Base-by-base conservation (phyloP, 768 basidiomycete species). In the Pisolithus orientalis region DNA sequence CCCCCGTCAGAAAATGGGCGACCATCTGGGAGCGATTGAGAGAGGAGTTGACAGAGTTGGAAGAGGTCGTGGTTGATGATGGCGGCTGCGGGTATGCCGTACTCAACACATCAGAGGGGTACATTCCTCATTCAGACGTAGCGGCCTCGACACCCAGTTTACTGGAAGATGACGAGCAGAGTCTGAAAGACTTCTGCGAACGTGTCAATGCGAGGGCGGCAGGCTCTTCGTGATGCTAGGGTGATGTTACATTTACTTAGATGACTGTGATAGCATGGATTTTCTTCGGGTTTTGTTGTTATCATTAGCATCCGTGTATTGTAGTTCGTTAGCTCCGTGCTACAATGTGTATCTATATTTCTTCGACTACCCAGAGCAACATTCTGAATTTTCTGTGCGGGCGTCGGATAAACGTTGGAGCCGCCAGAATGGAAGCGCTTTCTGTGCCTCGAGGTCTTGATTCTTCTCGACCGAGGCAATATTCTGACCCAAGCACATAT, bases 21-120 rank as follows among this genome's bases (percentile, higher is more conserved):
- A 55, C 54, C 16, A 65, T 67, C 11, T 67, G 66, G 66, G 49
- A 59, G 3, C 57, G 56, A 9, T 39, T 67, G 8, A 49, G 53
- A 7, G 50, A 48, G 4, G 67, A 69, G 37, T 60, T 67, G 2
- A 32, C 25, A 10, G 58, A 42, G 14, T 61, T 67, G 38, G 47
- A 53, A 14, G 59, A 67, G 47, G 11, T 67, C n/a, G 59, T 62
- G 6, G 61, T 60, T 7, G 51, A 46, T 21, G 32, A 45, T 28
- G 37, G 44, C 14, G 44, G 24, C 10, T 59, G 59, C 11, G 59
- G 65, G 17, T 67, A 67, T 43, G 55, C 64, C 2, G 28, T 65
- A 1, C 55, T 67, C 2, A 61, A 69, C 14, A 43, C 42, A 8
- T n/a, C 48, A 3, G 43, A 44, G 16, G 66, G 66, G 17, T 69